A percentile compares a stretch with the other conserved stretches of the same genome.
phyloP scores from a whole-genome alignment of 192 early-diverging fungal genomes.

The Cladochytrium replicatum region DNA sequence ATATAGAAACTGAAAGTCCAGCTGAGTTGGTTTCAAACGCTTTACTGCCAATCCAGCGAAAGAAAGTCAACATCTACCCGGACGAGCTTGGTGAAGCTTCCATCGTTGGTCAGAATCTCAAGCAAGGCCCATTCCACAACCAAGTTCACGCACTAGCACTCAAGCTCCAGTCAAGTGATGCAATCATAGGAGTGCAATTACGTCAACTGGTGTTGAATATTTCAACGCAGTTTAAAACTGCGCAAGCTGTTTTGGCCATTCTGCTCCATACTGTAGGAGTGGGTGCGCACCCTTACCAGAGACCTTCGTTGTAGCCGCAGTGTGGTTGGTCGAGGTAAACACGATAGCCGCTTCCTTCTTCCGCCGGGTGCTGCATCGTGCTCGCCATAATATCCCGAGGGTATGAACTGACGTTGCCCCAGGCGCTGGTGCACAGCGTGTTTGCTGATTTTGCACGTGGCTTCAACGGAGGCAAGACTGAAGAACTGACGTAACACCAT shows the following conservation, averaged over 20 bases:
- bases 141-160: conserved; percentile 80
- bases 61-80: conserved; percentile 59
- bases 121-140: conserved; percentile 75
- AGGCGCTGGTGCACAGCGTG: too few relatives aligned
- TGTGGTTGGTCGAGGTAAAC: conserved; percentile 39
- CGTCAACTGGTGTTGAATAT: neutral
- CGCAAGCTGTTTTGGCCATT: conserved; percentile 12
- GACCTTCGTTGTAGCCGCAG: conserved; percentile 80
- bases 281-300: conserved; percentile 45
- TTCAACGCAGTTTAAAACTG: neutral
- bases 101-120: conserved; percentile 51
- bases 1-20: conserved; percentile 49
- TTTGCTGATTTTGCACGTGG: too few relatives aligned
- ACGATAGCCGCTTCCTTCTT: conserved; percentile 13
- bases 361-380: conserved; percentile 4
- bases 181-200: neutral
- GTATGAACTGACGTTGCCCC: too few relatives aligned
- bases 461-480: too few relatives aligned
- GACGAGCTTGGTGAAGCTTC: conserved; percentile 45
- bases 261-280: conserved; percentile 36
- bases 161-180: too few relatives aligned
- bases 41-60: conserved; percentile 31
- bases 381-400: too few relatives aligned
- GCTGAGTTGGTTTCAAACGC: conserved; percentile 45
- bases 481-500: too few relatives aligned